Evolutionary conservation across 1,284 basidiomycete genomes (phyloP).

Genomic region (Gomphus sp.): DNA sequence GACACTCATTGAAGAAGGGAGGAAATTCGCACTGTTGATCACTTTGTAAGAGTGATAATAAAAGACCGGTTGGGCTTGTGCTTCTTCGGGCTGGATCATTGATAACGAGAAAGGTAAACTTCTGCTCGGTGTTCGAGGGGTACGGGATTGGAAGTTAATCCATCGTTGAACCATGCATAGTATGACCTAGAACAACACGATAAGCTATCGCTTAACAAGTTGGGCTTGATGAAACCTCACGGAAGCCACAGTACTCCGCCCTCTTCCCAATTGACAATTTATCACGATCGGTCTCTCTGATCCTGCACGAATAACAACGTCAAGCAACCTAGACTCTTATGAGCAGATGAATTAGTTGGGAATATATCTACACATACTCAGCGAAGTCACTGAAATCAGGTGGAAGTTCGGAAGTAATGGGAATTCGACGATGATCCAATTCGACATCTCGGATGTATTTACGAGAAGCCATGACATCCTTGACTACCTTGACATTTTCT

Average conservation of each 20-base stretch:
- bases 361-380: slow-evolving; percentile 36
- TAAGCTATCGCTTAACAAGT: background rate
- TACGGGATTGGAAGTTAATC: slow-evolving; percentile 35
- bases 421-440: slow-evolving; percentile 78
- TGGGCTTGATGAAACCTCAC: slow-evolving; percentile 29
- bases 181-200: slow-evolving; percentile 47
- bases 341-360: slow-evolving; percentile 30
- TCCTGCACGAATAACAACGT: slow-evolving; percentile 72
- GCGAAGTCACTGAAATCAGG: slow-evolving; percentile 44
- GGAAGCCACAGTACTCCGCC: slow-evolving; percentile 87
- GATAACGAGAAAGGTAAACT: slow-evolving; percentile 23
- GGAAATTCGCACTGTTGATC: slow-evolving; percentile 57
- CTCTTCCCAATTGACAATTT: slow-evolving; percentile 94
- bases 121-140: slow-evolving; percentile 1
- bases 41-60: slow-evolving; percentile 65
- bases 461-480: slow-evolving; percentile 79
- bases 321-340: slow-evolving; percentile 45
- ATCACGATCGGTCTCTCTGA: slow-evolving; percentile 80
- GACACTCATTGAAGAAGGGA: background rate
- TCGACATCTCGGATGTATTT: slow-evolving; percentile 40
- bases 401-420: slow-evolving; percentile 68
- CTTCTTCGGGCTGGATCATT: slow-evolving; percentile 29
- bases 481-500: slow-evolving; percentile 76
- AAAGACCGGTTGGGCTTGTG: slow-evolving; percentile 27
- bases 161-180: slow-evolving; percentile 83